Evolutionary conservation across 805 yeast species (phyloP).

Genomic region (Nakazawaea peltata): DNA sequence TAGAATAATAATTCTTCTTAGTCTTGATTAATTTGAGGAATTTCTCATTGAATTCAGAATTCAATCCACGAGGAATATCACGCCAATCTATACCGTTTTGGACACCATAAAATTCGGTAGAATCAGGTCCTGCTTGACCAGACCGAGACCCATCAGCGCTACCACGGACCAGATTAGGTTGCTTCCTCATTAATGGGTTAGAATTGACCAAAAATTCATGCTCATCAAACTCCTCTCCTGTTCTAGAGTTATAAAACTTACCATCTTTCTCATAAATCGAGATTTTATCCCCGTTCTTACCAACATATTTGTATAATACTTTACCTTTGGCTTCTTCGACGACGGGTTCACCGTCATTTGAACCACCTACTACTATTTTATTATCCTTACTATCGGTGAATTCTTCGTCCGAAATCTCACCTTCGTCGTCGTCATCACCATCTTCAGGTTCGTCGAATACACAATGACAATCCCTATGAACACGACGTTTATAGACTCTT

Average conservation of each 20-base stretch:
- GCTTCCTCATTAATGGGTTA: conserved; percentile 4
- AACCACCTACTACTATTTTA: conserved; percentile 5
- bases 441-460: conserved; percentile 26
- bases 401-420: conserved; percentile 14
- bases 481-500: conserved; percentile 16
- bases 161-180: conserved; percentile 2
- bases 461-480: conserved; percentile 31
- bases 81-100: conserved; percentile 59
- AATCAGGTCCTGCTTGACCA: no score
- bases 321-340: conserved; percentile 2
- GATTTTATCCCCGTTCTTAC: conserved; percentile 1
- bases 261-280: conserved; percentile 6
- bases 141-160: background rate
- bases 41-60: conserved; percentile 26
- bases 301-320: conserved; percentile 1
- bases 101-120: no score
- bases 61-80: conserved; percentile 57
- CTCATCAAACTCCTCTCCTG: conserved; percentile 3
- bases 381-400: background rate
- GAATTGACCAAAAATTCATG: conserved; percentile 8
- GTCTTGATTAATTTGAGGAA: conserved; percentile 15
- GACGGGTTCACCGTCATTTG: conserved; percentile 3
- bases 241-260: conserved; percentile 1
- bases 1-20: background rate
- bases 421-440: conserved; percentile 15